Base-by-base conservation (phyloP, 805 yeast species). In the Ogataea ramenticola region DNA sequence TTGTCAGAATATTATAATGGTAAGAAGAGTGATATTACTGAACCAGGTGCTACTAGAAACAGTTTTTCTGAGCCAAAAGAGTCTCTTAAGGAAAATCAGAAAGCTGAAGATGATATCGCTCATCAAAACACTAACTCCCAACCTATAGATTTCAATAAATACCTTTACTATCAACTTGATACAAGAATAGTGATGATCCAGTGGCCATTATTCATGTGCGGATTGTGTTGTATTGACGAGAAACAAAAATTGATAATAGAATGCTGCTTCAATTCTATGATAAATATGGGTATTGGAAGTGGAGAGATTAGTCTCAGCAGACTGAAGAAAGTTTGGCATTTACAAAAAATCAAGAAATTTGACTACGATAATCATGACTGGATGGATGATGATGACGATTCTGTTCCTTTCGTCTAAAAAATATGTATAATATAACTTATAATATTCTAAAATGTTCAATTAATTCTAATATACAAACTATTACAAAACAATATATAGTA, bases 181-280 rank as follows among this genome's bases (percentile, higher is more conserved):
- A 56, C 59, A 41, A 48, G 70, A 31, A 35, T 64, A 20, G 64
- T 61, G 10, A 64, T 65, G 70, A 52, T 64, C 17, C 68, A 62
- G 39, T 65, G 68, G 68, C 67, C 68, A 2, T 46, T 65, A 26
- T 57, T 57, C 22, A 54, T 63, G 8, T 61, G 65, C 45, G 68
- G 68, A 1, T 46, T 64, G 19, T 64, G 67, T 47, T 55, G 65
- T 40, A 46, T 56, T 20, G 46, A 44, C 11, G 56, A 64, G 3
- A 48, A 49, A 33, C 63, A 63, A 33, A 65, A 63, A 39, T 44
- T 59, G 14, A 48, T 62, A 10, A 56, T 64, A 32, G 68, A 65
- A 35, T 59, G 65, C 32, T 62, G 65, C 39, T 64, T 65, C 49
- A 54, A 60, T 41, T 61, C 65, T 1, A 43, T 64, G 44, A 58